Evolutionary conservation across 2,329 filamentous ascomycete species (phyloP).

Genomic region (Cordyceps javanica): DNA sequence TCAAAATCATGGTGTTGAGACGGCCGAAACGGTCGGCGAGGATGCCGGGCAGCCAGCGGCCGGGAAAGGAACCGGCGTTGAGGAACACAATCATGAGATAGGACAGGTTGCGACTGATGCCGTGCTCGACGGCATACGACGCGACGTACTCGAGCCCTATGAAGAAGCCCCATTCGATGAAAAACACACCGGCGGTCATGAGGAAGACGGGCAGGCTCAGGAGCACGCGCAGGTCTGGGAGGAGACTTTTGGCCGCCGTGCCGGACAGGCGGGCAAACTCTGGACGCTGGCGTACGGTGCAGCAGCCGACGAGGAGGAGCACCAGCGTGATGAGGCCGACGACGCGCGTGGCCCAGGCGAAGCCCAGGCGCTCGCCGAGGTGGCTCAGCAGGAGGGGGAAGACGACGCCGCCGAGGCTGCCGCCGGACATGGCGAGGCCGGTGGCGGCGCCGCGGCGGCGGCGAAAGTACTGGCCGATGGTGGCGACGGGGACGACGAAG

Average conservation of each 20-base stretch:
- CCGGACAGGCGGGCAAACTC: slow-evolving; percentile 44
- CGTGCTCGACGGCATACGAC: slow-evolving; percentile 49
- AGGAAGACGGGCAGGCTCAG: slow-evolving; percentile 42
- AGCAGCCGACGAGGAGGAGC: slow-evolving; percentile 33
- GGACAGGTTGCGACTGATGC: slow-evolving; percentile 45
- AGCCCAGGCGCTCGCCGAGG: slow-evolving; percentile 37
- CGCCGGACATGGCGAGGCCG: slow-evolving; percentile 66
- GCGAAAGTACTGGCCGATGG: slow-evolving; percentile 72
- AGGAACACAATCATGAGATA: slow-evolving; percentile 62
- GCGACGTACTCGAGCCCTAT: slow-evolving; percentile 54
- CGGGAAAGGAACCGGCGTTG: slow-evolving; percentile 59
- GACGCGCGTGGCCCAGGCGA: slow-evolving; percentile 39
- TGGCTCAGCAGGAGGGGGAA: slow-evolving; percentile 43
- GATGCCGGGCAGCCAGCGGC: slow-evolving; percentile 48
- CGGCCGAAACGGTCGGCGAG: slow-evolving; percentile 50
- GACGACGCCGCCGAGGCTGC: slow-evolving; percentile 53
- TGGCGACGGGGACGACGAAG: slow-evolving; percentile 40
- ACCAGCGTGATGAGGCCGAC: slow-evolving; percentile 44
- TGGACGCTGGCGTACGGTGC: neutral
- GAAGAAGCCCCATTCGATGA: slow-evolving; percentile 38
- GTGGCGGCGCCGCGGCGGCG: slow-evolving; percentile 66
- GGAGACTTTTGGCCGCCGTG: slow-evolving; percentile 33
- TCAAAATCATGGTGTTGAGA: slow-evolving; percentile 54
- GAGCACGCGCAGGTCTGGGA: slow-evolving; percentile 53
- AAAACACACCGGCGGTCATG: slow-evolving; percentile 18